Evolutionary conservation across 495 filamentous ascomycete genomes (phyloP).

Genomic region (Aspergillus coremiiformis): DNA sequence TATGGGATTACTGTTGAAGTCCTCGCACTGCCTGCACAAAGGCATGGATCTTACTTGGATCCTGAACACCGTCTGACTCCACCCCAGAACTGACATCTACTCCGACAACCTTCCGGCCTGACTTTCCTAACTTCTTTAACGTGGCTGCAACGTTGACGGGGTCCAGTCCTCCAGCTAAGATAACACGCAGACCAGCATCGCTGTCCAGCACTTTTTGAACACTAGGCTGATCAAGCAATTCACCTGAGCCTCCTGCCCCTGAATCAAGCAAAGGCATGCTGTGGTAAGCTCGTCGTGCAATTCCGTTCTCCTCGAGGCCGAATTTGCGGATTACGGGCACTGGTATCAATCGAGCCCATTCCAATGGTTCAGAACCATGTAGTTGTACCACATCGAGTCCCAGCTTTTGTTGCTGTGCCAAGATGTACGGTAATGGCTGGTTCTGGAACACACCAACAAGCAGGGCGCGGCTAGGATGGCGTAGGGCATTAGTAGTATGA

Average conservation of each 20-base stretch:
- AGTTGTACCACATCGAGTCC: slow-evolving; percentile 87
- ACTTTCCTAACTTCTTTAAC: slow-evolving; percentile 49
- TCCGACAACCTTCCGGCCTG: slow-evolving; percentile 56
- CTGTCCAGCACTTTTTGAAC: slow-evolving; percentile 55
- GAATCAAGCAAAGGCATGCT: slow-evolving; percentile 77
- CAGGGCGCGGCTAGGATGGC: slow-evolving; percentile 55
- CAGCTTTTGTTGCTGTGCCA: slow-evolving; percentile 65
- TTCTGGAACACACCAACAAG: slow-evolving; percentile 93
- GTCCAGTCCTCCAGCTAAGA: slow-evolving; percentile 78
- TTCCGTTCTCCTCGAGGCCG: slow-evolving; percentile 57
- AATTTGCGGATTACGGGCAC: slow-evolving; percentile 87
- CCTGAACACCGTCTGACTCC: slow-evolving; percentile 75
- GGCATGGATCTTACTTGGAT: slow-evolving; percentile 67
- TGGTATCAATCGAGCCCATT: slow-evolving; percentile 81
- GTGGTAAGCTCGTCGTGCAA: slow-evolving; percentile 74
- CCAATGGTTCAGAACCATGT: slow-evolving; percentile 83
- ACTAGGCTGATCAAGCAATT: slow-evolving; percentile 58
- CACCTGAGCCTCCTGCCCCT: slow-evolving; percentile 72
- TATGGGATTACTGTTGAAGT: slow-evolving; percentile 18
- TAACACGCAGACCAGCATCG: slow-evolving; percentile 57
- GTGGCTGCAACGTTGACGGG: slow-evolving; percentile 63
- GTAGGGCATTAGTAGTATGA: slow-evolving; percentile 45
- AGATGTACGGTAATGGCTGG: slow-evolving; percentile 73
- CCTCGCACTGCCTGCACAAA: slow-evolving; percentile 73
- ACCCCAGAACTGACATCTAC: slow-evolving; percentile 95